Conservation (phyloP, 345 rosid species). For the Eucalyptus lansdowneana region DNA sequence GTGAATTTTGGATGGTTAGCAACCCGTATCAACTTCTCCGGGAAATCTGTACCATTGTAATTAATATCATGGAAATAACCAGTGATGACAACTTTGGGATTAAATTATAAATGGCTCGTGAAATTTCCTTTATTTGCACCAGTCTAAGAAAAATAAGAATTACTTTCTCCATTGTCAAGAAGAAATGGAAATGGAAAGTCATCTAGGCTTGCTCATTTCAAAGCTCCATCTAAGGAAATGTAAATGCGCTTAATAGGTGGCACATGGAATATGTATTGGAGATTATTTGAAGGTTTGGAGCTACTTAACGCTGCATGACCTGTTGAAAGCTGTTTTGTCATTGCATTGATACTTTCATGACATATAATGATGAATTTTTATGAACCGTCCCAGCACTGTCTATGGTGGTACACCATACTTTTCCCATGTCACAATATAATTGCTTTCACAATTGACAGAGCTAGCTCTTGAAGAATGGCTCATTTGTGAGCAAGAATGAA, state of each 20-base stretch:
- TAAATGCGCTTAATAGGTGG: background rate
- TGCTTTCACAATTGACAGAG: background rate
- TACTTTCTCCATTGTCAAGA: background rate
- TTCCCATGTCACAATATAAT: background rate
- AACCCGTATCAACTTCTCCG: background rate
- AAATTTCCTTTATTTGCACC: background rate
- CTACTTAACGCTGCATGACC: background rate
- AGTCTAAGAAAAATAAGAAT: background rate
- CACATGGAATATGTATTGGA: background rate
- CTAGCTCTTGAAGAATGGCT: slow-evolving; percentile 19
- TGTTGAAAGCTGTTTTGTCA: background rate
- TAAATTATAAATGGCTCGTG: background rate
- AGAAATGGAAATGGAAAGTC: background rate
- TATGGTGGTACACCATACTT: background rate
- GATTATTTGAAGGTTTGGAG: background rate
- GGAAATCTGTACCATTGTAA: background rate
- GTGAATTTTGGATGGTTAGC: background rate
- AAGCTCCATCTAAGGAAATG: background rate
- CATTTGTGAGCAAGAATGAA: slow-evolving; percentile 27
- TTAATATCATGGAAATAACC: background rate
- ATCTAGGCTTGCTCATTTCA: background rate
- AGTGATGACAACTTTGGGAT: background rate
- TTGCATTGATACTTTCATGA: background rate
- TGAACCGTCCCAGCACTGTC: background rate
- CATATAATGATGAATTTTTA: background rate